These are phyloP conservation scores for Irpex sp. DNA, from an alignment of 1,284 basidiomycete species.

Conservation along the genomic window DNA sequence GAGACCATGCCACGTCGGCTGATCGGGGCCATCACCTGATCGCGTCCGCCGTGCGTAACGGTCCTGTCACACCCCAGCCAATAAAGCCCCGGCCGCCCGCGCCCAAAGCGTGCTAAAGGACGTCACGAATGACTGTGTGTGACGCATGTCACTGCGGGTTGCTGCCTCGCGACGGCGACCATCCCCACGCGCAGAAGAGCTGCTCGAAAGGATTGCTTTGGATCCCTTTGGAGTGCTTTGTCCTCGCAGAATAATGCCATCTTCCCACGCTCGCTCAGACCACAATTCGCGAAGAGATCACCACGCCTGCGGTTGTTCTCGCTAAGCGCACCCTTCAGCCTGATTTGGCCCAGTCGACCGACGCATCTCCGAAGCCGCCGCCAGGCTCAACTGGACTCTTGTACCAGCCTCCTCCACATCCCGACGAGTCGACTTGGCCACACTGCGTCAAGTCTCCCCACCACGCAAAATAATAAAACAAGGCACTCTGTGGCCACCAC, in stretches of 20 bases:
- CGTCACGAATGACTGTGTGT: constrained; percentile 1
- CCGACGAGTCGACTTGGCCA: background rate
- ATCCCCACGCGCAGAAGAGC: constrained; percentile 1
- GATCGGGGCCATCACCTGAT: constrained; percentile 4
- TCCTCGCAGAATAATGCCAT: background rate
- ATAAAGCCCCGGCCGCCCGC: background rate
- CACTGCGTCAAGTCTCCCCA: too few species aligned
- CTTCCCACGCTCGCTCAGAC: background rate
- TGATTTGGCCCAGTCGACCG: background rate
- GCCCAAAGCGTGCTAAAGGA: background rate
- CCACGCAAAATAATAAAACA: background rate
- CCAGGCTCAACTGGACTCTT: too few species aligned
- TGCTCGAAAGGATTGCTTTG: background rate
- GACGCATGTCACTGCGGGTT: constrained; percentile 3
- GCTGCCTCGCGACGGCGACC: constrained; percentile 5
- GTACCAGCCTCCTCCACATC: background rate
- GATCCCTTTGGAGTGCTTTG: background rate
- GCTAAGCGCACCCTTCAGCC: background rate
- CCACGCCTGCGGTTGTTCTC: background rate
- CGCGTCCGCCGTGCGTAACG: background rate
- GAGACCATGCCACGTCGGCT: constrained; percentile 8
- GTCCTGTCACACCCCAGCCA: background rate
- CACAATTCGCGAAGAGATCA: background rate
- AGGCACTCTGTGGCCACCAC: background rate
- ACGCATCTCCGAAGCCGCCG: background rate